Base-by-base conservation (phyloP, 108 stramenopile species). In the Mayamaea pseudoterrestris region DNA sequence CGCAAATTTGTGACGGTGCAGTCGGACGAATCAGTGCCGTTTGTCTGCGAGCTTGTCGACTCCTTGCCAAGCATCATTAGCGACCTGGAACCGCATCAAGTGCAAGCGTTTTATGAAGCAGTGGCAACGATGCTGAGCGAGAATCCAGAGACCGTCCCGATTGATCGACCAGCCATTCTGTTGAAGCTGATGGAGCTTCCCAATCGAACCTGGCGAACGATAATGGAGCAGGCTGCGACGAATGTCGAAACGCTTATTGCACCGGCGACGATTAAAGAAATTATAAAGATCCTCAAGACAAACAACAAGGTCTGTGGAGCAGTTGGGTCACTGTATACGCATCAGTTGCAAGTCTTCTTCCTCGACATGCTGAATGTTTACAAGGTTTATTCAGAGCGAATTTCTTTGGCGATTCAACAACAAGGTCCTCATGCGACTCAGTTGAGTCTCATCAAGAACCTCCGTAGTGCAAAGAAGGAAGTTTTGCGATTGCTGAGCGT, bases 71-170 rank as follows among this genome's bases (percentile, higher is more conserved):
- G 65, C 11, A 93, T 93, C 58, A 93, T 93, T 42, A 83, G 81
- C 44, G 95, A 99, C 62, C 72, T 99, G 67, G 83, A 96, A 65
- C 95, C 96, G 18, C 96, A 99, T 73, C 98, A 99, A 73, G 81
- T 97, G 16, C 92, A 97, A 54, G 86, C 96, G 11, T 98, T 99
- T 67, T 99, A 97, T 73, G 96, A 98, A 78, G 90, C 98, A 23
- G 90, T 89, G 27, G 98, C 90, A 2, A 74, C 63, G 40, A 93
- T 99, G 91, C 61, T 99, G 21, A 88, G 79, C 42, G 96, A 98
- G 58, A 80, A 70, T 44, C 93, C 92, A 11, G 77, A 80, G 12
- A 51, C 76, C 8, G 76, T 90, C 9, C 68, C 78, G 2, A 55
- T 95, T 25, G 87, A 98, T 67, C 83, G 93, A 35, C 63, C 66